Evolutionary conservation across 345 rosid species (phyloP).

Genomic region (Litchi chinensis): DNA sequence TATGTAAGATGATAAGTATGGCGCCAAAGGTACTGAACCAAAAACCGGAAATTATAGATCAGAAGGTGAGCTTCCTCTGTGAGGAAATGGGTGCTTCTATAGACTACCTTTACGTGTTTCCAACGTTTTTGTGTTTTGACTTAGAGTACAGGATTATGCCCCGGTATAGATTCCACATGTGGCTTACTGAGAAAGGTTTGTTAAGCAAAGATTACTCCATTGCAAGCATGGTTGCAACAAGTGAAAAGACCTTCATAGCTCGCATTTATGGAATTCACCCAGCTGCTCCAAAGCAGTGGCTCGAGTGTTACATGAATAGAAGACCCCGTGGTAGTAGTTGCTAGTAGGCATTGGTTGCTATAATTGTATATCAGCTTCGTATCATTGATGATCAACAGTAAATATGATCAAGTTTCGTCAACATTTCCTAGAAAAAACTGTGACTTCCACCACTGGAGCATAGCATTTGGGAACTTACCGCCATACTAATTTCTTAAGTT

Average conservation of each 20-base stretch:
- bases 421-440: background rate
- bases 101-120: slow-evolving; percentile 47
- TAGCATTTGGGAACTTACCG: background rate
- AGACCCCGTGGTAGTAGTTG: slow-evolving; percentile 20
- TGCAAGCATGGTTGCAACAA: slow-evolving; percentile 68
- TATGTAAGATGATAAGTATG: slow-evolving; percentile 42
- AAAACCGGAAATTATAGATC: slow-evolving; percentile 46
- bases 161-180: slow-evolving; percentile 51
- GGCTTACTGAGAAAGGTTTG: slow-evolving; percentile 57
- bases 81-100: slow-evolving; percentile 49
- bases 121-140: slow-evolving; percentile 63
- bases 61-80: slow-evolving; percentile 52
- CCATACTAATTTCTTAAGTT: background rate
- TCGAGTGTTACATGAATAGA: slow-evolving; percentile 42
- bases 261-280: slow-evolving; percentile 66
- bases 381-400: background rate
- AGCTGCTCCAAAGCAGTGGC: slow-evolving; percentile 61
- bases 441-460: background rate
- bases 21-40: slow-evolving; percentile 66
- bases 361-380: background rate
- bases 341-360: background rate
- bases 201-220: slow-evolving; percentile 46
- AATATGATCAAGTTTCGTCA: background rate
- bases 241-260: slow-evolving; percentile 56
- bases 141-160: slow-evolving; percentile 66